These are phyloP conservation scores for Oenanthe sinensis DNA, from an alignment of 129 eudicot species.

Conservation along the genomic window DNA sequence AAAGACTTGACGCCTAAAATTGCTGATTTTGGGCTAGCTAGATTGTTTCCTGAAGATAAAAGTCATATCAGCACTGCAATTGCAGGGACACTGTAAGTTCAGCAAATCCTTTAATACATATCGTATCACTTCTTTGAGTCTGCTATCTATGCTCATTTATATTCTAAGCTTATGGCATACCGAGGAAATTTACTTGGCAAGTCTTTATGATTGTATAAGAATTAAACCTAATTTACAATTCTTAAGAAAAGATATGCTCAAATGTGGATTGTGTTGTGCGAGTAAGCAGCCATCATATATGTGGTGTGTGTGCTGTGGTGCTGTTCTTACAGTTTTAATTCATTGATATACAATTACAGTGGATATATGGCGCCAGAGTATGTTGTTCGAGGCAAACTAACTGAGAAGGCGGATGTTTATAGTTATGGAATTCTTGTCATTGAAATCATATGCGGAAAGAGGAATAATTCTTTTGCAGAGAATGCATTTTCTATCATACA, in stretches of 20 bases:
- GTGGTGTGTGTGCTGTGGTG: too few relatives aligned
- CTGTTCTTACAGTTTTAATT: not conserved
- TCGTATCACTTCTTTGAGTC: not conserved
- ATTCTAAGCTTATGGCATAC: not conserved
- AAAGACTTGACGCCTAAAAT: slow-evolving; percentile 27
- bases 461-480: slow-evolving; percentile 18
- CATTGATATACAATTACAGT: slow-evolving; percentile 3
- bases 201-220: not conserved
- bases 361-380: slow-evolving; percentile 54
- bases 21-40: slow-evolving; percentile 48
- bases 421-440: slow-evolving; percentile 35
- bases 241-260: not conserved
- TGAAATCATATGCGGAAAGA: slow-evolving; percentile 27
- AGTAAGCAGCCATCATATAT: too few relatives aligned
- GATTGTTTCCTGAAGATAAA: slow-evolving; percentile 35
- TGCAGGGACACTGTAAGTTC: slow-evolving; percentile 49
- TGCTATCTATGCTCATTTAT: not conserved
- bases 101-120: slow-evolving; percentile 1
- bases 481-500: slow-evolving; percentile 22
- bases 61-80: slow-evolving; percentile 41
- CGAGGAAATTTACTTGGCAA: not conserved
- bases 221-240: not conserved
- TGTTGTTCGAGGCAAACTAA: slow-evolving; percentile 31
- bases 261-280: not conserved
- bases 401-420: slow-evolving; percentile 40